Base-by-base conservation (phyloP, 2,329 filamentous ascomycete species). In the Allantophomopsis lycopodina region DNA sequence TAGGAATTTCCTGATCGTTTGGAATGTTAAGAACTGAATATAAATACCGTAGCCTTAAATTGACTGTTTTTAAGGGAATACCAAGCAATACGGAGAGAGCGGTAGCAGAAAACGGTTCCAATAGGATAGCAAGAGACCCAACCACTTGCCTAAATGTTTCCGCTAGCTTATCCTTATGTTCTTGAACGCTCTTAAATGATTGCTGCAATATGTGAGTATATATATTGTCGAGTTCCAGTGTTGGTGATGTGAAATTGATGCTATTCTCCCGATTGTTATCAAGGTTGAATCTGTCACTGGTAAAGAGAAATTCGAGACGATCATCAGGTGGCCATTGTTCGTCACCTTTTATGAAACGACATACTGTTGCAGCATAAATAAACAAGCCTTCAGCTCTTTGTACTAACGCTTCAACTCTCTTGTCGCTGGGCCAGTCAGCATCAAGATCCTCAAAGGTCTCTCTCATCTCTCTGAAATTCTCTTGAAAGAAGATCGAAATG, bases 341-440 rank as follows among this genome's bases (percentile, higher is more conserved):
- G n/a, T n/a, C n/a, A n/a, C n/a, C n/a, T n/a, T n/a, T n/a, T n/a
- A n/a, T n/a, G n/a, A n/a, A n/a, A 12, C 48, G 50, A 42, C 50
- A 56, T 11, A 46, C 41, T 8, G 51, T 55, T 30, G 47, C 43
- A 17, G 50, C 48, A 40, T 44, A 54, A 23, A 55, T 55, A 40
- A 56, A 56, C 18, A 55, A 42, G 4, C 46, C 35, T 39, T 31
- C 37, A 1, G 52, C 46, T 28, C 37, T 46, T 20, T 42, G 17
- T 30, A 48, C 45, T 5, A 56, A 41, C 8, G 11, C 21, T 13
- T 44, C 8, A 28, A 49, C 43, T n/a, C 32, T 38, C 10, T 41
- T 13, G 14, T 52, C 33, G 14, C 43, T 42, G 8, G 46, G 46
- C 44, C 46, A 48, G 12, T 42, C 41, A 23, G 11, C 17, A 37